These are phyloP conservation scores for Colletotrichum somersetense DNA, from an alignment of 2,329 filamentous ascomycete species.

Conservation along the genomic window DNA sequence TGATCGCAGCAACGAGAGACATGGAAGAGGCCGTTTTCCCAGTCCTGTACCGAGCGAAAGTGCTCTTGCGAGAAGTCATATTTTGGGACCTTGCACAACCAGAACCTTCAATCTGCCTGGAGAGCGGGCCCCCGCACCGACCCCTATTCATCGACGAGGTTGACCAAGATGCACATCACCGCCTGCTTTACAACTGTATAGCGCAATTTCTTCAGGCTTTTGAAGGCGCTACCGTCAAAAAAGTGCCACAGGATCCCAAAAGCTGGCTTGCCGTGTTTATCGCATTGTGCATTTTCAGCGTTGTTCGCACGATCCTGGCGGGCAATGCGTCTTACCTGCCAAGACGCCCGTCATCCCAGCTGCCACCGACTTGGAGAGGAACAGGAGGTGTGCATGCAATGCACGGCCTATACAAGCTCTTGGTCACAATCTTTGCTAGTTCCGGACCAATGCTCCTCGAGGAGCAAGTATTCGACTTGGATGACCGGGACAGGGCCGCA, in stretches of 20 bases:
- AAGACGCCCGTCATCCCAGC: constrained; percentile 34
- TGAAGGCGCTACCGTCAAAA: constrained; percentile 58
- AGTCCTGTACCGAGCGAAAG: constrained; percentile 65
- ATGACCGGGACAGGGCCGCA: constrained; percentile 60
- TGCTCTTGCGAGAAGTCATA: constrained; percentile 66
- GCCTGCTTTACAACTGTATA: constrained; percentile 64
- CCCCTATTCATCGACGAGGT: constrained; percentile 54
- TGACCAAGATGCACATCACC: constrained; percentile 61
- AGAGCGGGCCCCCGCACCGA: constrained; percentile 44
- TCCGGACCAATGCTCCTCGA: constrained; percentile 61
- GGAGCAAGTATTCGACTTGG: constrained; percentile 55
- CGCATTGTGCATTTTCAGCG: constrained; percentile 70
- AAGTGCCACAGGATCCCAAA: constrained; percentile 55
- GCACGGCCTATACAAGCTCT: constrained; percentile 63
- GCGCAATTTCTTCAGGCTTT: constrained; percentile 66
- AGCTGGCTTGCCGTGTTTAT: constrained; percentile 66
- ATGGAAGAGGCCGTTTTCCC: constrained; percentile 64
- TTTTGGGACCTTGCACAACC: constrained; percentile 67
- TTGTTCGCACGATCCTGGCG: constrained; percentile 64
- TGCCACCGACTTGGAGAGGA: constrained; percentile 29
- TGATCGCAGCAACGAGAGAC: constrained; percentile 62
- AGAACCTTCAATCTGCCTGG: constrained; percentile 58
- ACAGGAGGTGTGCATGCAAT: constrained; percentile 49
- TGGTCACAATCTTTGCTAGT: constrained; percentile 63
- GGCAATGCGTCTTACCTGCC: constrained; percentile 55